A percentile compares a stretch with the other conserved stretches of the same genome.
Conservation (phyloP, 805 yeast genomes). For the Cyberlindnera maclurae region DNA sequence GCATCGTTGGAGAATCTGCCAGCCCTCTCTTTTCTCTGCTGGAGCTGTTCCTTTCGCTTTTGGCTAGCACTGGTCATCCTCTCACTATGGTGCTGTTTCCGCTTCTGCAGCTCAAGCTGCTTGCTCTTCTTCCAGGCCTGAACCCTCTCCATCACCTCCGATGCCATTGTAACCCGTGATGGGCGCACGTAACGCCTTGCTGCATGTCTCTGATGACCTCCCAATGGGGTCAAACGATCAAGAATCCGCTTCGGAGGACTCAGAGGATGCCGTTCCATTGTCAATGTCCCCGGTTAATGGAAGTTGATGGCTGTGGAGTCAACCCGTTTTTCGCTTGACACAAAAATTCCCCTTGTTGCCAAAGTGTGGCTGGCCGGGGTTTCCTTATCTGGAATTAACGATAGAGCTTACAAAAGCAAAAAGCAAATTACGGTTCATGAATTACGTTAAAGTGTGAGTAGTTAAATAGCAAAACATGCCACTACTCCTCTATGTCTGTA, state of each 20-base stretch:
- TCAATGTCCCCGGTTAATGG: too few relatives aligned
- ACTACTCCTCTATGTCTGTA: too few relatives aligned
- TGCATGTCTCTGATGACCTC: background rate
- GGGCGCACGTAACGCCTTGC: background rate
- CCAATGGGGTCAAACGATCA: background rate
- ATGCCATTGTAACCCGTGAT: conserved; percentile 1
- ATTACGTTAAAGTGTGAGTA: too few relatives aligned
- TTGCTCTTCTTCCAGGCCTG: background rate
- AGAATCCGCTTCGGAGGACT: conserved; percentile 1
- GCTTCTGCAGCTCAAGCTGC: background rate
- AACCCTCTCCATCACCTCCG: conserved; percentile 1
- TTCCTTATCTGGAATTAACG: too few relatives aligned
- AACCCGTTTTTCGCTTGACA: too few relatives aligned
- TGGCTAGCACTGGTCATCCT: background rate
- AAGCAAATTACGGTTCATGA: too few relatives aligned
- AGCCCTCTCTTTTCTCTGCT: background rate
- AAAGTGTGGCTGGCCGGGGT: too few relatives aligned
- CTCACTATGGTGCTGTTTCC: background rate
- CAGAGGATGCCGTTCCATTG: background rate
- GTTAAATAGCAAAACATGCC: too few relatives aligned
- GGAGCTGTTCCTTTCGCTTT: background rate
- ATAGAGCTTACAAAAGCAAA: too few relatives aligned
- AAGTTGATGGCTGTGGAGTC: too few relatives aligned
- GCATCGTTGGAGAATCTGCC: background rate
- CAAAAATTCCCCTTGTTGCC: too few relatives aligned